Conservation (phyloP, 2,329 filamentous ascomycete genomes). For the Pezicula neosporulosa region DNA sequence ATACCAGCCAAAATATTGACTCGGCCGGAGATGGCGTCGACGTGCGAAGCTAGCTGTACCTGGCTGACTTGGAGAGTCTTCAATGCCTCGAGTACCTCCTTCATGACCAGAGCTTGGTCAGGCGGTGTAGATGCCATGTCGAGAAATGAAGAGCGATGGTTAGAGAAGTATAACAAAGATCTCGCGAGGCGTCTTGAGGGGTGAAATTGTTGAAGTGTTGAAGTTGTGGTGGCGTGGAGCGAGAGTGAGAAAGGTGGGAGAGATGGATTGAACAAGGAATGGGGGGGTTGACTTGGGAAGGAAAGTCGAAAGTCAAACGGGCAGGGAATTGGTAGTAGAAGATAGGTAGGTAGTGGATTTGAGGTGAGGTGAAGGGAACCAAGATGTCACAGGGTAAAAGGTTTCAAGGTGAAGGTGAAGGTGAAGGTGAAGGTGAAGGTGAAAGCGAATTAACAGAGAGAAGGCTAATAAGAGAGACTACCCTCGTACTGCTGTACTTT, state of each 20-base stretch:
- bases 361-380: background rate
- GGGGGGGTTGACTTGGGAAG: too few species aligned
- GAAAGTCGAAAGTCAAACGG: too few species aligned
- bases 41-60: constrained; percentile 47
- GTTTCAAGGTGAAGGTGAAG: background rate
- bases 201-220: too few species aligned
- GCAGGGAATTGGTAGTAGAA: too few species aligned
- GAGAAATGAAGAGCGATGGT: constrained; percentile 9
- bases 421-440: too few species aligned
- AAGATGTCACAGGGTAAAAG: background rate
- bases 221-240: too few species aligned
- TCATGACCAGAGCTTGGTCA: constrained; percentile 34
- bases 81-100: constrained; percentile 52
- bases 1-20: constrained; percentile 58
- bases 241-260: too few species aligned
- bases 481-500: too few species aligned
- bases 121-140: constrained; percentile 19
- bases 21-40: constrained; percentile 58
- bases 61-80: constrained; percentile 55
- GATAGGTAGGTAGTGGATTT: background rate
- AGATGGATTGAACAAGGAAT: too few species aligned
- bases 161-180: background rate
- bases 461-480: too few species aligned
- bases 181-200: background rate
- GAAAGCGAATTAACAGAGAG: too few species aligned